Conservation (phyloP, 73 alveolate genomes). For the Paramecium bursaria region DNA sequence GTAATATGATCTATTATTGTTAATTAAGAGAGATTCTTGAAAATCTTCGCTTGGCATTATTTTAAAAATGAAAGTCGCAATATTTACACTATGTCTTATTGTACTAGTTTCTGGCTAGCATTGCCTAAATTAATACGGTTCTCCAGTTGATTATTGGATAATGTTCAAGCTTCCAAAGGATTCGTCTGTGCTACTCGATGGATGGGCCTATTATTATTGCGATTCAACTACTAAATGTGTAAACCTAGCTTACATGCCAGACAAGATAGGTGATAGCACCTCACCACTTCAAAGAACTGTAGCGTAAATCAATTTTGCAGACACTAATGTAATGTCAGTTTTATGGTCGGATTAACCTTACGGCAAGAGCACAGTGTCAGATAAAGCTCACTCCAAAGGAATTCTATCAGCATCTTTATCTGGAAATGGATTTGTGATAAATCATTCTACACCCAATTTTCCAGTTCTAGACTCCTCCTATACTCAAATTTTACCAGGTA, state of each 20-base stretch:
- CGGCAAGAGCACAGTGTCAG: not conserved
- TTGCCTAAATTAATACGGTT: not conserved
- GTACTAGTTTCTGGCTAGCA: not conserved
- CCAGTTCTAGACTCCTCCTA: not conserved
- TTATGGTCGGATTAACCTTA: constrained; percentile 41
- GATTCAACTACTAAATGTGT: not conserved
- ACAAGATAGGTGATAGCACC: not conserved
- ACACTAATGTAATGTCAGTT: not conserved
- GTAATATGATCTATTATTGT: not conserved
- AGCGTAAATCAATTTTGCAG: not conserved
- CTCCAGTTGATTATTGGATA: not conserved
- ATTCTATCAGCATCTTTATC: not conserved
- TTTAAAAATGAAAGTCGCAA: not conserved
- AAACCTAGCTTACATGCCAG: not conserved
- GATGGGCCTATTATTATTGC: constrained; percentile 31
- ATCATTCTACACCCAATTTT: constrained; percentile 44
- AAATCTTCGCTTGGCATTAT: too few species aligned
- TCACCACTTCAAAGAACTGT: constrained; percentile 11
- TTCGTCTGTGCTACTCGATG: not conserved
- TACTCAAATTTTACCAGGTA: constrained; percentile 19
- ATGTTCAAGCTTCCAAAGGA: not conserved
- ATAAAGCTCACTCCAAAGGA: constrained; percentile 40
- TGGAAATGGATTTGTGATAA: constrained; percentile 19
- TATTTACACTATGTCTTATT: not conserved
- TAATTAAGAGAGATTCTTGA: not conserved